phyloP scores from a whole-genome alignment of 1,284 basidiomycete species.

The Naganishia cerealis region DNA sequence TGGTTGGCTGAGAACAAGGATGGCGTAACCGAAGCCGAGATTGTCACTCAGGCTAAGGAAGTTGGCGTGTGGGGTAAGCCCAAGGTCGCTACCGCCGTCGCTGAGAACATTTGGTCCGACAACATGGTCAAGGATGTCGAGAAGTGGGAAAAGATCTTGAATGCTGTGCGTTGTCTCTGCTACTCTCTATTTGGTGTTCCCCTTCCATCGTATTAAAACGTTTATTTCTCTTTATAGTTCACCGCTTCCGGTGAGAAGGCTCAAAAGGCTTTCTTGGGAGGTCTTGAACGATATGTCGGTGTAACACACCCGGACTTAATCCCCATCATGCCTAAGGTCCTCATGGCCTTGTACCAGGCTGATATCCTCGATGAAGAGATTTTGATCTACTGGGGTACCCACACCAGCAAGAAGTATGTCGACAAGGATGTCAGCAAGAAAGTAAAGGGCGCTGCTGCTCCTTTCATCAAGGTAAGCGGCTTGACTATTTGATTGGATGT shows the following conservation, averaged over 20 bases:
- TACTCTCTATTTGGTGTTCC: conserved; percentile 5
- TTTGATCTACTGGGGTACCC: conserved; percentile 88
- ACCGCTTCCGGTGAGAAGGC: conserved; percentile 70
- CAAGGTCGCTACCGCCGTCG: conserved; percentile 81
- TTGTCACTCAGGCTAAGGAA: conserved; percentile 88
- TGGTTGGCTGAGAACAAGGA: conserved; percentile 80
- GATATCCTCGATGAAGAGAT: conserved; percentile 92
- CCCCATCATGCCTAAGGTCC: conserved; percentile 75
- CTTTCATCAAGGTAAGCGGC: conserved; percentile 70
- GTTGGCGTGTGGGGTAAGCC: conserved; percentile 94
- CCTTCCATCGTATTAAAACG: neutral
- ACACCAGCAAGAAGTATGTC: conserved; percentile 96
- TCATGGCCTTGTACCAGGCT: conserved; percentile 92
- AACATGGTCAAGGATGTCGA: conserved; percentile 72
- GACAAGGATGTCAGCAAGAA: conserved; percentile 93
- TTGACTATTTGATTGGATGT: neutral
- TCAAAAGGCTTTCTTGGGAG: conserved; percentile 89
- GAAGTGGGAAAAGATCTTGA: conserved; percentile 72
- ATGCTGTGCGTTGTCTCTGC: conserved; percentile 64
- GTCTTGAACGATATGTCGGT: conserved; percentile 80
- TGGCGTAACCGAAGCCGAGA: conserved; percentile 55
- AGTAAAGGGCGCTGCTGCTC: conserved; percentile 90
- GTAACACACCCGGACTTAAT: conserved; percentile 67
- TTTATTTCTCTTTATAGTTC: neutral
- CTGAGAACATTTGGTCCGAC: conserved; percentile 76